Evolutionary conservation across 495 filamentous ascomycete genomes (phyloP).

Genomic region (Rhypophila decipiens): DNA sequence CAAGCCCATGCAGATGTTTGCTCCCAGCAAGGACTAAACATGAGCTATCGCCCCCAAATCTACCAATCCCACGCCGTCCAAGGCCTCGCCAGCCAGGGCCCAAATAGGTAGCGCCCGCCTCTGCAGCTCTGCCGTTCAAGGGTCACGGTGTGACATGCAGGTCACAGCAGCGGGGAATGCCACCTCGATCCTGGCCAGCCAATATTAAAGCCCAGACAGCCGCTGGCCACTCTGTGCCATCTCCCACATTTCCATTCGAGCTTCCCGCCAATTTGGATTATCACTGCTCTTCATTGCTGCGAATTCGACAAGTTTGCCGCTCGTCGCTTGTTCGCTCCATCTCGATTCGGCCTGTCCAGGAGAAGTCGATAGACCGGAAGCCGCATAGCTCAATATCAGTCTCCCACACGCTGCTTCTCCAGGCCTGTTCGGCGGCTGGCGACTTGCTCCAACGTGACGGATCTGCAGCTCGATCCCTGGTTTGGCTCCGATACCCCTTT

Average conservation of each 20-base stretch:
- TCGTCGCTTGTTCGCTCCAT: background rate
- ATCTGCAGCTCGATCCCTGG: constrained; percentile 4
- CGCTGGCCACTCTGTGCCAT: constrained; percentile 27
- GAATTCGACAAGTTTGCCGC: background rate
- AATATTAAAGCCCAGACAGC: constrained; percentile 44
- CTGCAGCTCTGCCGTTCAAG: constrained; percentile 13
- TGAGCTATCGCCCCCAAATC: background rate
- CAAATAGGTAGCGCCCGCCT: constrained; percentile 17
- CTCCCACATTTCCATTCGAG: constrained; percentile 16
- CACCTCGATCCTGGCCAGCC: constrained; percentile 24
- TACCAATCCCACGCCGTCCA: background rate
- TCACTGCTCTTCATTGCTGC: constrained; percentile 14
- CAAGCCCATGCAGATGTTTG: background rate
- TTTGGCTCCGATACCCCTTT: background rate
- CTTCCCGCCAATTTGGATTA: constrained; percentile 5
- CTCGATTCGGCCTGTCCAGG: no score
- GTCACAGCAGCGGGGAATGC: constrained; percentile 16
- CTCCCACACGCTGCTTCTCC: background rate
- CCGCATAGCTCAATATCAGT: constrained; percentile 2
- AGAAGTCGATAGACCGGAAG: no score
- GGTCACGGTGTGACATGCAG: constrained; percentile 22
- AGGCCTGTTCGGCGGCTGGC: constrained; percentile 7
- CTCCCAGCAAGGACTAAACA: background rate
- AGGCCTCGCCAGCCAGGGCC: constrained; percentile 5
- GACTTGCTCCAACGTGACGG: constrained; percentile 9